phyloP scores from a whole-genome alignment of 352 stramenopile species.

The Blastocystis sp. region DNA sequence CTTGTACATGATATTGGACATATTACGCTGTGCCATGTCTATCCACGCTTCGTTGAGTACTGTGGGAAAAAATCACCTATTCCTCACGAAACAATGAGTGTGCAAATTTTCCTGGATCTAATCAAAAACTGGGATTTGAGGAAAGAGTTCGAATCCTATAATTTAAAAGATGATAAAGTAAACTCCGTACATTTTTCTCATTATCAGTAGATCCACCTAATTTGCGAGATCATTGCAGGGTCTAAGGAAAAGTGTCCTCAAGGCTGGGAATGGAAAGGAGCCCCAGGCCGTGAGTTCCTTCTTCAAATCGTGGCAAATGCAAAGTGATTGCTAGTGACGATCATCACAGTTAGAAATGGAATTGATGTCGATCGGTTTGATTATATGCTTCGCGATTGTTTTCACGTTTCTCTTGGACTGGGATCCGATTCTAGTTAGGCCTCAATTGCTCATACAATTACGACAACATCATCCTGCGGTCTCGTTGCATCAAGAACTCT shows the following conservation, averaged over 20 bases:
- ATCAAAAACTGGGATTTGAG: slow-evolving; percentile 28
- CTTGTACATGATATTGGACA: slow-evolving; percentile 57
- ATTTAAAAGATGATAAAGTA: not conserved
- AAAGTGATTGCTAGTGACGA: not conserved
- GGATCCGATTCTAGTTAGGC: not conserved
- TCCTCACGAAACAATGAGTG: slow-evolving; percentile 45
- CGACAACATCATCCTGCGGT: slow-evolving; percentile 18
- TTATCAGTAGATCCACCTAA: slow-evolving; percentile 28
- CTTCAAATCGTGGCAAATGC: slow-evolving; percentile 58
- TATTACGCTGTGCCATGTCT: slow-evolving; percentile 34
- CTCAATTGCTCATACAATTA: slow-evolving; percentile 54
- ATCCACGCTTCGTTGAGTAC: slow-evolving; percentile 4
- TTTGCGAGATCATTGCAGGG: slow-evolving; percentile 56
- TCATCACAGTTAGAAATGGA: not conserved
- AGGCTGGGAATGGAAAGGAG: slow-evolving; percentile 10
- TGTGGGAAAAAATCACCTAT: not conserved
- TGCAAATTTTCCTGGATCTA: slow-evolving; percentile 2
- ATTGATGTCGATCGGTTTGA: slow-evolving; percentile 60
- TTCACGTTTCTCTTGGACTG: not conserved
- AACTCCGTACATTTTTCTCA: not conserved
- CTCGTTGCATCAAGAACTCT: not conserved
- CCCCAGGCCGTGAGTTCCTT: slow-evolving; percentile 25
- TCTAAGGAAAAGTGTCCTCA: not conserved
- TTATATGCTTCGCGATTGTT: slow-evolving; percentile 56
- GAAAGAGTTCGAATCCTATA: not conserved